These are phyloP conservation scores for Dactylis glomerata DNA, from an alignment of 176 grass and related monocot species.

Conservation along the genomic window DNA sequence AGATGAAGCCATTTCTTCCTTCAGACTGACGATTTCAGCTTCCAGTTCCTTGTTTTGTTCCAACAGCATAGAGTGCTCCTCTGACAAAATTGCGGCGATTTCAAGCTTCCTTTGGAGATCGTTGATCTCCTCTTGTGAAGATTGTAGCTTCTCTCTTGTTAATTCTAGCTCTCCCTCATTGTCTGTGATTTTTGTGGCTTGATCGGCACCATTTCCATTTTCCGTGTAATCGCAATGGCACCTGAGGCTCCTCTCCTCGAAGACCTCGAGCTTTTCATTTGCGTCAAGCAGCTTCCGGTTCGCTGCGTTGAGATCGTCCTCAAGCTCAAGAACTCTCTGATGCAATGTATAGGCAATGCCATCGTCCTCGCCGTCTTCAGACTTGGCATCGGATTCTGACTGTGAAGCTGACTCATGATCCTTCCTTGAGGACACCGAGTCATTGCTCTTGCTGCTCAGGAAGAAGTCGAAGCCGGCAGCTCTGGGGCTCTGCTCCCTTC, in stretches of 20 bases:
- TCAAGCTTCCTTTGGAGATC: slow-evolving; percentile 39
- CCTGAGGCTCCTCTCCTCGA: slow-evolving; percentile 35
- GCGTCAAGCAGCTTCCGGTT: slow-evolving; percentile 30
- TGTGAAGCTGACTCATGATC: slow-evolving; percentile 39
- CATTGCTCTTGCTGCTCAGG: slow-evolving; percentile 45
- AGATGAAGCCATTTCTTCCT: slow-evolving; percentile 23
- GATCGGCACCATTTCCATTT: slow-evolving; percentile 19
- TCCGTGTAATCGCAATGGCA: slow-evolving; percentile 30
- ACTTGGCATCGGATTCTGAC: slow-evolving; percentile 55
- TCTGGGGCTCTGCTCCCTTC: slow-evolving; percentile 55
- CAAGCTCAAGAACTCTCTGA: slow-evolving; percentile 52
- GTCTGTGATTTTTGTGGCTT: slow-evolving; percentile 1
- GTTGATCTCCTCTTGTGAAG: slow-evolving; percentile 33
- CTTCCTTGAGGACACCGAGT: slow-evolving; percentile 34
- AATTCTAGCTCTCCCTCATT: neutral
- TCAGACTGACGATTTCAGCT: slow-evolving; percentile 27
- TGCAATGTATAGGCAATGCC: slow-evolving; percentile 57
- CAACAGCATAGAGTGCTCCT: slow-evolving; percentile 27
- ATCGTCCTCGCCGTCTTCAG: slow-evolving; percentile 53
- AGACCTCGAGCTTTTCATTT: slow-evolving; percentile 35
- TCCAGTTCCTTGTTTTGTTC: slow-evolving; percentile 29
- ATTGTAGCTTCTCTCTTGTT: slow-evolving; percentile 27
- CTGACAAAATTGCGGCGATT: slow-evolving; percentile 11
- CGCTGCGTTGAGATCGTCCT: slow-evolving; percentile 39
- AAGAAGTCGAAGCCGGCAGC: slow-evolving; percentile 52